phyloP scores from a whole-genome alignment of 176 grass and related monocot species.

The Juncus inflexus region DNA sequence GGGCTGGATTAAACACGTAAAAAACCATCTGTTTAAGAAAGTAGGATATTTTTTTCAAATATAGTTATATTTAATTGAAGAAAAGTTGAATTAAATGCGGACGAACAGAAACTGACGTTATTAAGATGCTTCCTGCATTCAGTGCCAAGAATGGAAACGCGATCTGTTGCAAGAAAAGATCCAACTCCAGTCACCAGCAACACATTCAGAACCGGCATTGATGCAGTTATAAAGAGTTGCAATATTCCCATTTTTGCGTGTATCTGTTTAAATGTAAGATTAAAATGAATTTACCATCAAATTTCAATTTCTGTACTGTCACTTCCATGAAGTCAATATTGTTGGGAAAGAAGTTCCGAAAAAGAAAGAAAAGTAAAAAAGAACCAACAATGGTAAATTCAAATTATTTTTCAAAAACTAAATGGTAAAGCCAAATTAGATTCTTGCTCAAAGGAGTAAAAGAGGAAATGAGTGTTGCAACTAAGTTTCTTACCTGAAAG shows the following conservation, averaged over 20 bases:
- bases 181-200: constrained; percentile 71
- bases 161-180: constrained; percentile 52
- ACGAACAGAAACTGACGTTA: constrained; percentile 42
- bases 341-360: no score
- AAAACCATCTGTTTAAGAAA: constrained; percentile 61
- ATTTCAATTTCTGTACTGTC: no score
- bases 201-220: constrained; percentile 63
- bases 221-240: constrained; percentile 65
- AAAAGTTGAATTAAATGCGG: not conserved
- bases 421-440: no score
- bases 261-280: not conserved
- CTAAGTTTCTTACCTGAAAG: no score
- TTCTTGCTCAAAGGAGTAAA: no score
- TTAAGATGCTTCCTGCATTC: constrained; percentile 68
- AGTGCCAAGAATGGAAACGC: constrained; percentile 43
- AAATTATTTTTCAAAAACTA: no score
- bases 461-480: no score
- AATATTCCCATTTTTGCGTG: constrained; percentile 44
- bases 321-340: no score
- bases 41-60: not conserved
- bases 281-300: not conserved
- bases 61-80: constrained; percentile 6
- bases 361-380: no score
- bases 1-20: constrained; percentile 75
- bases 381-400: no score